Evolutionary conservation across 495 filamentous ascomycete species (phyloP), one percentile per base, ranked within the genome.

Genomic region (Polyplosphaeria fusca): DNA sequence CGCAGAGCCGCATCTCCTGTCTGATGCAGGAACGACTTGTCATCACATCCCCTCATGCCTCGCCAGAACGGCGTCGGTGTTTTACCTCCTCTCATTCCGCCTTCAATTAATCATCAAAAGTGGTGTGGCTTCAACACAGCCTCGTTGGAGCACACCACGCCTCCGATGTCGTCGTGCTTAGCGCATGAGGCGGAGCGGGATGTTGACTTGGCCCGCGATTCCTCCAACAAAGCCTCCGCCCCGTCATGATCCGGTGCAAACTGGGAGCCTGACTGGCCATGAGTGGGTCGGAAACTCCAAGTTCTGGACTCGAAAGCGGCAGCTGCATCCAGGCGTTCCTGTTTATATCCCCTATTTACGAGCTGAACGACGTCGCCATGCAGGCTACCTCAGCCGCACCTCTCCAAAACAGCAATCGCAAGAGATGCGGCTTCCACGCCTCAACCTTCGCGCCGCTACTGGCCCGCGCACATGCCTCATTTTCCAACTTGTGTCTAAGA

Each of bases 131-230:
- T 35, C 7, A 47, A 39, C 52, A 55, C 42, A 46, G 52, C 52
- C 52, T 38, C 52, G 30, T 9, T 14, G 22, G n/a, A 16, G 38
- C 23, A 26, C 18, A 25, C 3, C 11, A 24, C n/a, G 9, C 52
- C 19, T 28, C 19, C 47, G 3, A 55, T 47, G 25, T 39, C 20
- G 19, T 16, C 5, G 13, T 14, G 4, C 39, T 52, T 25, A 52
- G 52, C 52, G 52, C 52, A 44, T 9, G 52, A 24, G 52, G 52
- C 52, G 52, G 41, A 56, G 53, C 43, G 30, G 30, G 14, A 7
- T 35, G 30, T 35, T 7, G 30, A 35, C 7, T 18, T 9, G 39
- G 18, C 20, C 9, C 5, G 11, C 39, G 9, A 9, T 19, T 40
- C 28, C 47, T 23, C 23, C 47, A 22, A 7, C 4, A n/a, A 12